A percentile compares a stretch with the other conserved stretches of the same genome.
Conservation (phyloP, 345 rosid species). For the Nasturtium officinale region DNA sequence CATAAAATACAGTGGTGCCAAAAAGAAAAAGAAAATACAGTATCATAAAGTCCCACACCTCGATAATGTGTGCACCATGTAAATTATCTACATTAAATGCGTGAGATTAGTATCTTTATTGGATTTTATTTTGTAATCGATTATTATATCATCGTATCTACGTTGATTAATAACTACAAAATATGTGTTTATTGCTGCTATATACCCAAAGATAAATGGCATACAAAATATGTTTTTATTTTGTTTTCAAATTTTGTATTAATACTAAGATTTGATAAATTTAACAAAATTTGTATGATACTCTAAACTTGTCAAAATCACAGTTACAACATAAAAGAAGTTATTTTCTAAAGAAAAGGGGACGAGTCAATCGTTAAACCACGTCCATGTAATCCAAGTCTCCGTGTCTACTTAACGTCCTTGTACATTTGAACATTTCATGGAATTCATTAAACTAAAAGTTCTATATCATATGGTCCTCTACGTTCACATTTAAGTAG, state of each 20-base stretch:
- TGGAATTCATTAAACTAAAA: not conserved
- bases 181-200: too few relatives aligned
- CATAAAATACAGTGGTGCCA: not conserved
- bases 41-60: not conserved
- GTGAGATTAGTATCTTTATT: not conserved
- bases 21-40: not conserved
- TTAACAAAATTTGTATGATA: too few relatives aligned
- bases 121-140: not conserved
- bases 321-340: not conserved
- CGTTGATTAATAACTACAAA: too few relatives aligned
- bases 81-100: not conserved
- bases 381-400: conserved; percentile 18
- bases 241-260: too few relatives aligned
- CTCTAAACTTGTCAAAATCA: not conserved
- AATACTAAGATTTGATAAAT: not conserved
- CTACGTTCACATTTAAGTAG: conserved; percentile 9
- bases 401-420: conserved; percentile 31
- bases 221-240: too few relatives aligned
- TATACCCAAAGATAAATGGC: not conserved
- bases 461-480: not conserved
- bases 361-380: not conserved
- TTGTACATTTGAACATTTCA: conserved; percentile 2
- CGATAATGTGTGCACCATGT: not conserved
- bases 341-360: not conserved
- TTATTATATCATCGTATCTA: too few relatives aligned